These are phyloP conservation scores for Spergularia bocconei DNA, from an alignment of 148 eudicot species.

Conservation along the genomic window DNA sequence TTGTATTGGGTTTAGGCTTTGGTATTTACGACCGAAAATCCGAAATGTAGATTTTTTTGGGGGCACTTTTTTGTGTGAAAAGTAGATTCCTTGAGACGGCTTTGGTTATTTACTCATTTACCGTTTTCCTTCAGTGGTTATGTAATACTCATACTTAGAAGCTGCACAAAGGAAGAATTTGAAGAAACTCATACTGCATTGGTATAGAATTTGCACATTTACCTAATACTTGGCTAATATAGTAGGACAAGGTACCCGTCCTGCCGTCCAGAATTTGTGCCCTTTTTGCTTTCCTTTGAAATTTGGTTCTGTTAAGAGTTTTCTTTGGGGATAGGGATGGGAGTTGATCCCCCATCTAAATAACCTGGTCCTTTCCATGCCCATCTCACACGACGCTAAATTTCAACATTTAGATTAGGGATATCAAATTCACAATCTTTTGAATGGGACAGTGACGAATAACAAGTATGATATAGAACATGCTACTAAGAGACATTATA, in stretches of 20 bases:
- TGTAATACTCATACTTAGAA: no score
- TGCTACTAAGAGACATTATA: background rate
- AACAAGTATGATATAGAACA: background rate
- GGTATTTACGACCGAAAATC: no score
- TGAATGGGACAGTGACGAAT: conserved; percentile 5
- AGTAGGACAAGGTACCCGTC: background rate
- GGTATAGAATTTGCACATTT: no score
- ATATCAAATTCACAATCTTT: conserved; percentile 2
- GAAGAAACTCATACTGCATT: no score
- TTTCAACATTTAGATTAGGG: background rate
- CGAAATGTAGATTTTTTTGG: no score
- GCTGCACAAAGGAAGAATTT: no score
- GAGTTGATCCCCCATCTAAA: conserved; percentile 22
- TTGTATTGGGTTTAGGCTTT: no score
- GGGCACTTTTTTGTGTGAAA: no score
- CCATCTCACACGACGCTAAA: conserved; percentile 2
- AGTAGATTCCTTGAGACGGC: no score
- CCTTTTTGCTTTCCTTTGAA: background rate
- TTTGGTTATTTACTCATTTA: no score
- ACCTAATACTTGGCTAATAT: no score
- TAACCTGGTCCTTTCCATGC: conserved; percentile 9
- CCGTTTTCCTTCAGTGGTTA: no score
- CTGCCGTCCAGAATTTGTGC: background rate
- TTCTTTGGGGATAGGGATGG: conserved; percentile 7
- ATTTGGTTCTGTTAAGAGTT: background rate